These are phyloP conservation scores for Xylaria sp. DNA, from an alignment of 2,329 filamentous ascomycete genomes.

Conservation along the genomic window DNA sequence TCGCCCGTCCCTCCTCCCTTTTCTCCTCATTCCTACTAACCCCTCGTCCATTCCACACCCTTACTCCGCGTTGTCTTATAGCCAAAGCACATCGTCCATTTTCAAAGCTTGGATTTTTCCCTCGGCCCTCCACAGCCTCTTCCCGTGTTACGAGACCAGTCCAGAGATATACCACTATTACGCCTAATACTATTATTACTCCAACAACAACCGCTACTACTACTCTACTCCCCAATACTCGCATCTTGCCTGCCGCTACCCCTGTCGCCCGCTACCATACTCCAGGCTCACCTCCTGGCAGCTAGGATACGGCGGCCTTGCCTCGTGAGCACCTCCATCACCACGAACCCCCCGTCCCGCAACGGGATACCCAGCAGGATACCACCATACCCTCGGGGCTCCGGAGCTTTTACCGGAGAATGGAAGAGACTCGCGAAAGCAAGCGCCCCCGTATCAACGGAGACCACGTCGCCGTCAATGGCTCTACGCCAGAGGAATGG, in stretches of 20 bases:
- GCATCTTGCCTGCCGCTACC: conserved; percentile 26
- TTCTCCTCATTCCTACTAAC: conserved; percentile 19
- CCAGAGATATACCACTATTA: conserved; percentile 15
- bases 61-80: conserved; percentile 22
- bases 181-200: neutral
- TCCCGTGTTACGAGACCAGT: conserved; percentile 31
- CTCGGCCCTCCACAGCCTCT: conserved; percentile 28
- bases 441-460: conserved; percentile 40
- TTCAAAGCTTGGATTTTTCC: neutral
- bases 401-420: conserved; percentile 38
- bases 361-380: conserved; percentile 24
- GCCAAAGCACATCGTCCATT: conserved; percentile 10
- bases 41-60: conserved; percentile 16
- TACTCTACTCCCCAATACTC: conserved; percentile 16
- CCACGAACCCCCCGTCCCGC: conserved; percentile 25
- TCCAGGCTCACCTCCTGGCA: conserved; percentile 23
- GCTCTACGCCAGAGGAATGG: conserved; percentile 56
- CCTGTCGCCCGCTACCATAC: conserved; percentile 30
- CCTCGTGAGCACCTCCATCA: conserved; percentile 38
- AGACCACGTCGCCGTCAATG: conserved; percentile 30
- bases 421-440: conserved; percentile 45
- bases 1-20: conserved; percentile 18
- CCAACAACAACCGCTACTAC: neutral
- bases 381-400: conserved; percentile 28
- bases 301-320: conserved; percentile 47